phyloP scores from a whole-genome alignment of 2,329 filamentous ascomycete species.

The Dothideomycetidae sp. region DNA sequence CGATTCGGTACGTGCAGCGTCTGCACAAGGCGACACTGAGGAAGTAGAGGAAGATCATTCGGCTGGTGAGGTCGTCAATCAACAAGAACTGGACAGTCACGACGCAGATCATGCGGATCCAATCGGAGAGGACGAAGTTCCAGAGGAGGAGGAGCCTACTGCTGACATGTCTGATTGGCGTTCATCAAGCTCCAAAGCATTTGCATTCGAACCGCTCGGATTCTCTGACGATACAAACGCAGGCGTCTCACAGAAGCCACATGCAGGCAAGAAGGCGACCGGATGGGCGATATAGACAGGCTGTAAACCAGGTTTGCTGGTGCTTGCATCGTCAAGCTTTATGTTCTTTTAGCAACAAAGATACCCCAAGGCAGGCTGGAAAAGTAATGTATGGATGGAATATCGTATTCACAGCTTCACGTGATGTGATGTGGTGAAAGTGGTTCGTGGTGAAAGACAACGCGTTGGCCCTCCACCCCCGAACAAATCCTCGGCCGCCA shows the following conservation, averaged over 20 bases:
- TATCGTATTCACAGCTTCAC: no score
- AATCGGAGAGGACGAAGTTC: constrained; percentile 10
- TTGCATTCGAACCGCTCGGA: constrained; percentile 7
- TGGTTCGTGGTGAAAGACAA: no score
- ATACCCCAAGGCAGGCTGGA: no score
- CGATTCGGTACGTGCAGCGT: constrained; percentile 14
- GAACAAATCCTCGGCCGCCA: no score
- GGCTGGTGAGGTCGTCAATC: constrained; percentile 25
- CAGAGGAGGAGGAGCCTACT: constrained; percentile 7
- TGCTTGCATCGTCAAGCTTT: no score
- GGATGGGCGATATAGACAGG: constrained; percentile 8
- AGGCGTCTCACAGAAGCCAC: not conserved
- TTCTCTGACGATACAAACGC: constrained; percentile 1
- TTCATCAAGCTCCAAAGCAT: not conserved
- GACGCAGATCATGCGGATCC: constrained; percentile 8
- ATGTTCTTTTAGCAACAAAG: no score
- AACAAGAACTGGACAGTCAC: constrained; percentile 11
- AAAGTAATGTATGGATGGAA: no score
- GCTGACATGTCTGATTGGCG: not conserved
- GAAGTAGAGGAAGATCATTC: constrained; percentile 25
- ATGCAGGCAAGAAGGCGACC: constrained; percentile 11
- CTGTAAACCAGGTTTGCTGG: no score
- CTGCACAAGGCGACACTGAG: constrained; percentile 8
- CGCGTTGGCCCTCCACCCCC: no score
- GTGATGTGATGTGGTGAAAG: no score